Conservation (phyloP, 169 alveolate genomes). For the Plasmodium reichenowi region DNA sequence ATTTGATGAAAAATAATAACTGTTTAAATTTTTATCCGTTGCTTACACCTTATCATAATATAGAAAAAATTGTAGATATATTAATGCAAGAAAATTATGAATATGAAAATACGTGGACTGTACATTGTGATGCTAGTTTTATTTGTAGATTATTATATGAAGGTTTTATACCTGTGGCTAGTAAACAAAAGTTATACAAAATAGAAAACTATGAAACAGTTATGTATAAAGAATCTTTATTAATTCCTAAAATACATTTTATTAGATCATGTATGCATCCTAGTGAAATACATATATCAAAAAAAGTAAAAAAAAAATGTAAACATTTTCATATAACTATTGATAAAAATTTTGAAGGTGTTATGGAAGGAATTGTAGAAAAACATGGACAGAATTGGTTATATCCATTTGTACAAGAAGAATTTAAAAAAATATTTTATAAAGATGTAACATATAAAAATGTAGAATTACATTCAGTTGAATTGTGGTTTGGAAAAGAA, state of each 20-base stretch:
- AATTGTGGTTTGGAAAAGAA: constrained; percentile 78
- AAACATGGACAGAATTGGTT: constrained; percentile 86
- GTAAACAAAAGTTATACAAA: constrained; percentile 26
- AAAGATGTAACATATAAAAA: constrained; percentile 44
- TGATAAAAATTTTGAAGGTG: constrained; percentile 80
- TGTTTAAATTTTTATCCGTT: constrained; percentile 72
- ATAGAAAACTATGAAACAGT: constrained; percentile 20
- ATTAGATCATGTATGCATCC: constrained; percentile 79
- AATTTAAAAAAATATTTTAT: constrained; percentile 78
- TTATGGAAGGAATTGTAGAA: constrained; percentile 79
- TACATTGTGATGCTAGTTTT: constrained; percentile 78
- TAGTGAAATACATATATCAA: constrained; percentile 77
- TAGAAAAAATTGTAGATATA: constrained; percentile 47
- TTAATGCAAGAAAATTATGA: constrained; percentile 55
- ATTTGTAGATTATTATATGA: constrained; percentile 71
- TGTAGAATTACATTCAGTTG: constrained; percentile 81
- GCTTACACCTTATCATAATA: constrained; percentile 75
- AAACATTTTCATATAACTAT: constrained; percentile 72
- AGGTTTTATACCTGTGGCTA: constrained; percentile 83
- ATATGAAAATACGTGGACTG: constrained; percentile 84
- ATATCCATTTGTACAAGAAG: constrained; percentile 81
- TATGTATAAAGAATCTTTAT: constrained; percentile 32
- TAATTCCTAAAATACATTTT: constrained; percentile 81
- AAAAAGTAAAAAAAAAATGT: constrained; percentile 74
- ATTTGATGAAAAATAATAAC: constrained; percentile 20